Percentiles rank a stretch among this genome's conserved stretches.
Conservation (phyloP, 2,329 filamentous ascomycete genomes). For the Aspergillus ibericus region DNA sequence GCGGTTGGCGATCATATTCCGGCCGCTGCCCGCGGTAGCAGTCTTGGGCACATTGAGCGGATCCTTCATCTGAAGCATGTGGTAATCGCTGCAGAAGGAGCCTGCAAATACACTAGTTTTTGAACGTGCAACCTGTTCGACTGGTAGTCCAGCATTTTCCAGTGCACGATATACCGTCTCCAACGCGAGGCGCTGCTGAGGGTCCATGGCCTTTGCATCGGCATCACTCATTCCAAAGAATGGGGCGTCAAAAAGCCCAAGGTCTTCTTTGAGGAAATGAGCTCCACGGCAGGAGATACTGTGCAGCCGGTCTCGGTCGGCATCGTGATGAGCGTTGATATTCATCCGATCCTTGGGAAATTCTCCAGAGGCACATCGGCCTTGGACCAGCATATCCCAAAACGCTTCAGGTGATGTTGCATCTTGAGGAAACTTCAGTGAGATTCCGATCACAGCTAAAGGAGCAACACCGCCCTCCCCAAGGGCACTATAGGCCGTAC, state of each 20-base stretch:
- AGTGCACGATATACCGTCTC: constrained; percentile 32
- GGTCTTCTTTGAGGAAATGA: constrained; percentile 27
- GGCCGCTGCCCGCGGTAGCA: constrained; percentile 24
- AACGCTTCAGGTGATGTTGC: constrained; percentile 20
- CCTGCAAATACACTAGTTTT: constrained; percentile 37
- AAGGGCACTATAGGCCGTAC: background rate
- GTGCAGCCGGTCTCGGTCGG: constrained; percentile 17
- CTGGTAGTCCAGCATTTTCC: constrained; percentile 26
- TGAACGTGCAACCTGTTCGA: constrained; percentile 31
- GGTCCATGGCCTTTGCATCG: constrained; percentile 32
- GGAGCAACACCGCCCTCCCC: constrained; percentile 7
- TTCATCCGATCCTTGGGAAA: constrained; percentile 27
- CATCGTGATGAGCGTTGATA: constrained; percentile 24
- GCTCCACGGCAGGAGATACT: constrained; percentile 13
- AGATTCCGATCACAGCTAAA: constrained; percentile 24
- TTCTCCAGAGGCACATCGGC: constrained; percentile 20
- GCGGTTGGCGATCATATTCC: constrained; percentile 35
- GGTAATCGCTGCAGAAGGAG: constrained; percentile 32
- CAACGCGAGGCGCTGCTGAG: constrained; percentile 32
- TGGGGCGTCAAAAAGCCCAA: constrained; percentile 29
- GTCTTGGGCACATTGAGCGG: constrained; percentile 15
- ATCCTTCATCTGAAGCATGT: constrained; percentile 22
- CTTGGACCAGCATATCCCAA: constrained; percentile 24
- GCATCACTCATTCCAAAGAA: constrained; percentile 32
- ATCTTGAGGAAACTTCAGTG: constrained; percentile 21